phyloP scores from a whole-genome alignment of 495 filamentous ascomycete genomes.

The Xylaria scruposa region DNA sequence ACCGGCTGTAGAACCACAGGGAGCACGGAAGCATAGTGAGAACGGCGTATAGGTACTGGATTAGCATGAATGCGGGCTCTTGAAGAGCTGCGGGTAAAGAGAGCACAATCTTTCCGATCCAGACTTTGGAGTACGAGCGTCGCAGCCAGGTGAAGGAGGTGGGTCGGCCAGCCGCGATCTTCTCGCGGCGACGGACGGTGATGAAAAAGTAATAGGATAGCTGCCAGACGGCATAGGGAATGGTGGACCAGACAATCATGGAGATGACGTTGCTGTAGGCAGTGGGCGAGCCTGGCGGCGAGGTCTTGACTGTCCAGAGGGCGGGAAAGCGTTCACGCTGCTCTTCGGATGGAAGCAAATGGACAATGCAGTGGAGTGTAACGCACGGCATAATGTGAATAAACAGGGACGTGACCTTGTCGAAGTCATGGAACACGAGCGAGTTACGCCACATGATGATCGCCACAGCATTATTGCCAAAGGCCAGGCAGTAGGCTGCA shows the following conservation, averaged over 20 bases:
- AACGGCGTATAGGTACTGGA: slow-evolving; percentile 90
- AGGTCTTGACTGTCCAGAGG: slow-evolving; percentile 80
- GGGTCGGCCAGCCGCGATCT: slow-evolving; percentile 94
- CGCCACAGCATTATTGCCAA: slow-evolving; percentile 94
- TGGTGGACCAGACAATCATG: slow-evolving; percentile 93
- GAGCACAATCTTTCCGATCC: slow-evolving; percentile 86
- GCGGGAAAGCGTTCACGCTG: slow-evolving; percentile 82
- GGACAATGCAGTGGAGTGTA: slow-evolving; percentile 88
- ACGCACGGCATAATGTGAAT: slow-evolving; percentile 99
- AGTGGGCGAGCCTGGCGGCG: slow-evolving; percentile 68
- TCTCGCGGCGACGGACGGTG: slow-evolving; percentile 86
- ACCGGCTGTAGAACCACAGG: slow-evolving; percentile 91
- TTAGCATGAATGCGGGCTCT: slow-evolving; percentile 92
- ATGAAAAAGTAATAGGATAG: slow-evolving; percentile 90
- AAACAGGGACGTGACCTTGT: slow-evolving; percentile 95
- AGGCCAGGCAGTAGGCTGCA: slow-evolving; percentile 88
- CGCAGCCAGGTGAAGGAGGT: slow-evolving; percentile 98
- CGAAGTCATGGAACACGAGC: slow-evolving; percentile 95
- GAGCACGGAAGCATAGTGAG: slow-evolving; percentile 93
- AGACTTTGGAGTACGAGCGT: slow-evolving; percentile 82
- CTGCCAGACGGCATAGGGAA: slow-evolving; percentile 94
- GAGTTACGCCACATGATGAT: slow-evolving; percentile 99
- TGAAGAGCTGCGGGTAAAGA: slow-evolving; percentile 76
- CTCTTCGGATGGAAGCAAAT: slow-evolving; percentile 69
- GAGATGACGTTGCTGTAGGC: slow-evolving; percentile 78